Conservation (phyloP, 257 asterid genomes). For the Cinchona pubescens region DNA sequence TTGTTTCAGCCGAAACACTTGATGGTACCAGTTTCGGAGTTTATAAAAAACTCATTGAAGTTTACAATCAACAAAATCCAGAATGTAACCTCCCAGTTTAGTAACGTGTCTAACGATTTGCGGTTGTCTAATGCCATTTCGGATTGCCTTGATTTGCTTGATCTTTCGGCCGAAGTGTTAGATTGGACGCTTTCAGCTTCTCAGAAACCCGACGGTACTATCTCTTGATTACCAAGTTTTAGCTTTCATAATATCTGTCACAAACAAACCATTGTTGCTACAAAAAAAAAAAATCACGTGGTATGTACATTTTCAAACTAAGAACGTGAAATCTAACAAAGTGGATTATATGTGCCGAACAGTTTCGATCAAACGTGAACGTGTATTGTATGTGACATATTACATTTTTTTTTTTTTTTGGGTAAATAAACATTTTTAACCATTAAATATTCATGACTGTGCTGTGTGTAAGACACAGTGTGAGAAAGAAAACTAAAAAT, state of each 20-base stretch:
- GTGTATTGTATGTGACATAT: too few relatives aligned
- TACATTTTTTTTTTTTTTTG: too few relatives aligned
- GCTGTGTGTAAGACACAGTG: too few relatives aligned
- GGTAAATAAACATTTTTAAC: too few relatives aligned
- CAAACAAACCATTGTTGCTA: too few relatives aligned
- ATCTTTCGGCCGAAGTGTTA: conserved; percentile 58
- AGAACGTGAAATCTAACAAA: too few relatives aligned
- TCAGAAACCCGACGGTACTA: conserved; percentile 46
- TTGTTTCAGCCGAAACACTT: conserved; percentile 35
- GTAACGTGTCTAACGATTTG: conserved; percentile 43
- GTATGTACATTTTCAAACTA: too few relatives aligned
- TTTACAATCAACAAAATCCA: conserved; percentile 41
- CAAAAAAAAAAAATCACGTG: too few relatives aligned
- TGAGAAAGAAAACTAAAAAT: too few relatives aligned
- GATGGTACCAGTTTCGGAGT: conserved; percentile 53
- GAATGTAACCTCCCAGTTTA: conserved; percentile 46
- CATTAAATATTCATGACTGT: too few relatives aligned
- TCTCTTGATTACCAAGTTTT: neutral
- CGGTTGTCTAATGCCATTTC: conserved; percentile 56
- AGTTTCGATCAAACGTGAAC: too few relatives aligned
- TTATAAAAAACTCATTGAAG: conserved; percentile 36
- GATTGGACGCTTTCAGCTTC: conserved; percentile 53
- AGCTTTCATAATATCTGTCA: neutral
- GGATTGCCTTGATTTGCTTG: conserved; percentile 74
- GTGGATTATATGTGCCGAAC: too few relatives aligned